Conservation (phyloP, 2,329 filamentous ascomycete genomes). For the Akanthomyces muscarius region DNA sequence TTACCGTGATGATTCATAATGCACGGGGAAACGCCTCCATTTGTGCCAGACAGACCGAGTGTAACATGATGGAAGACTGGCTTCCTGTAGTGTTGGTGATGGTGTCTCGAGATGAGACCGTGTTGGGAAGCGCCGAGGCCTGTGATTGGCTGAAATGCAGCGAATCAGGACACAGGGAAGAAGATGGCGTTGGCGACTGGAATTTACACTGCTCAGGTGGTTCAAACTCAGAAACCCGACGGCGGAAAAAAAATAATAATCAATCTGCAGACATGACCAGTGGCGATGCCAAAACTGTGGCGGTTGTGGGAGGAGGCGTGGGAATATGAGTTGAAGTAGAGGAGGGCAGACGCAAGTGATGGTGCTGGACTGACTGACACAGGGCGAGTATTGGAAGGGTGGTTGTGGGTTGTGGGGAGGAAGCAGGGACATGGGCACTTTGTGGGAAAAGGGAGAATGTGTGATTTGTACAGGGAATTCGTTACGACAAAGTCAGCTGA, state of each 20-base stretch:
- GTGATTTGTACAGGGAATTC: neutral
- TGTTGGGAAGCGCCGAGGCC: slow-evolving; percentile 2
- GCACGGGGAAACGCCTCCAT: no score
- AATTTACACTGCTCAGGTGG: neutral
- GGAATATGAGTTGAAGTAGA: neutral
- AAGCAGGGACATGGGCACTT: neutral
- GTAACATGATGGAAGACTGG: neutral
- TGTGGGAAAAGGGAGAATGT: neutral
- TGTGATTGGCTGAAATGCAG: neutral
- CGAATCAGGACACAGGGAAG: neutral
- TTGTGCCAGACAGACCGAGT: no score
- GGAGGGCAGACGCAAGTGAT: neutral
- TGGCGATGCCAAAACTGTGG: neutral
- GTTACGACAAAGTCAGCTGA: neutral
- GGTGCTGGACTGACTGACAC: neutral
- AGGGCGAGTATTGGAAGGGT: slow-evolving; percentile 1
- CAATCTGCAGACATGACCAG: neutral
- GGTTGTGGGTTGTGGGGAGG: neutral
- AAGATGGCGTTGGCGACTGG: neutral
- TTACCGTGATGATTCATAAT: no score
- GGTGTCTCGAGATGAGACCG: neutral
- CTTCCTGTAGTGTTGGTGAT: neutral
- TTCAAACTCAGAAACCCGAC: neutral
- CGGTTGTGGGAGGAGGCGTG: neutral
- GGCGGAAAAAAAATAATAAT: neutral